Base-by-base conservation (phyloP, 2,329 filamentous ascomycete species). In the Ploettnerulaceae sp. region DNA sequence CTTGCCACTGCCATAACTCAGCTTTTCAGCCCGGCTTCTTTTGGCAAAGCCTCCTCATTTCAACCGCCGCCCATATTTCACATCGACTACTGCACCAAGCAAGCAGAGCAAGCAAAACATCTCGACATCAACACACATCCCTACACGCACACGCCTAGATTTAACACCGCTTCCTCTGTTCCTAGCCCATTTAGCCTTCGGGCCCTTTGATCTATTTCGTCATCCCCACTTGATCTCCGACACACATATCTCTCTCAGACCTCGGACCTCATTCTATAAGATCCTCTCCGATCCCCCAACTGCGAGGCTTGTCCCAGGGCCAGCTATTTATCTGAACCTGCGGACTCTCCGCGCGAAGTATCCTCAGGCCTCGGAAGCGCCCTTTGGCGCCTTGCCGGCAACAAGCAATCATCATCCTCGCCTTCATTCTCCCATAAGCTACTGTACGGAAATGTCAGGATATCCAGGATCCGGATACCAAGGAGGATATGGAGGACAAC, bases 391-490 rank as follows among this genome's bases (percentile, higher is more conserved):
- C 21, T 18, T 37, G 48, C 54, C 38, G 45, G 47, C 34, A 39
- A 47, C 37, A 45, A 45, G 12, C 48, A 52, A 45, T 33, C 14
- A 43, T 7, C 29, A 33, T 12, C 32, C 24, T 32, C 29, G 33
- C 32, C 29, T 35, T 37, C 26, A 18, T 32, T 48, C 28, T 11
- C 38, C 14, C 15, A 36, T 24, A 17, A 46, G 12, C 42, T 37
- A 24, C 32, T 24, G 32, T 17, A 45, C 31, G 52, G 47, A 45
- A n/a, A 84, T 84, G 81, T 82, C 81, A 56, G 79, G 77, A 61
- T 84, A 81, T 63, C 77, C 77, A 55, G 73, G 73, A 49, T 64
- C 70, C 50, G 68, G 69, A 37, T 80, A 81, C 60, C 68, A 71
- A 48, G 69, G 69, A 62, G 68, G 69, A 62, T 72, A 68, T 51